Base-by-base conservation (phyloP, 192 early-diverging fungal genomes). In the Podochytrium sp. region DNA sequence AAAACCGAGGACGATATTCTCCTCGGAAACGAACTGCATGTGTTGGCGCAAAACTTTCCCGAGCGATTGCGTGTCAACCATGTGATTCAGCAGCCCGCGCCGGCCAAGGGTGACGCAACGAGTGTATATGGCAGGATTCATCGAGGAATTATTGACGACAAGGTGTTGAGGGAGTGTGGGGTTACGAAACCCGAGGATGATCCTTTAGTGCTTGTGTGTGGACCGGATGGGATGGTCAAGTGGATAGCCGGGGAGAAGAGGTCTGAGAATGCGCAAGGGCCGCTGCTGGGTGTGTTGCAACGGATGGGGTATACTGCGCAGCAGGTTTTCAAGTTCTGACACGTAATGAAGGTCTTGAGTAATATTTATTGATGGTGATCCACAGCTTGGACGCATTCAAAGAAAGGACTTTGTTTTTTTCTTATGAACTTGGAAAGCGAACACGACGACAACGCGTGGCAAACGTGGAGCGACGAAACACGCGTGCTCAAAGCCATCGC, bases 311-410 rank as follows among this genome's bases (percentile, higher is more conserved):
- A 90, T 78, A 83, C 82, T 37, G 80, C 85, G 5, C 67, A 85
- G 20, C 85, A 94, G 68, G 93, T 96, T n/a, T 92, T 91, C 79
- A 94, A 94, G 82, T 93, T 93, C 70, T 94, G n/a, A n/a, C n/a
- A n/a, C n/a, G n/a, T n/a, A 82, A 86, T 18, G 39, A 35, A 67
- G 20, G n/a, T 57, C 30, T 57, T 14, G 29, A 57, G 1, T 27
- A 25, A 2, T 12, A 47, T 12, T 47, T 12, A 47, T 47, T 12
- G 20, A 47, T 47, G 43, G 43, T 47, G 43, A 47, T 47, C 7
- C 7, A 47, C 20, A 47, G n/a, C n/a, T n/a, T n/a, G n/a, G n/a
- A n/a, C n/a, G n/a, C n/a, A n/a, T n/a, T n/a, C n/a, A n/a, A n/a
- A n/a, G n/a, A n/a, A n/a, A n/a, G n/a, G n/a, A n/a, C n/a, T n/a